Percentiles rank a stretch among this genome's conserved stretches.
These are phyloP conservation scores for Cryoendolithus antarcticus DNA, from an alignment of 2,329 filamentous ascomycete genomes.

Conservation along the genomic window DNA sequence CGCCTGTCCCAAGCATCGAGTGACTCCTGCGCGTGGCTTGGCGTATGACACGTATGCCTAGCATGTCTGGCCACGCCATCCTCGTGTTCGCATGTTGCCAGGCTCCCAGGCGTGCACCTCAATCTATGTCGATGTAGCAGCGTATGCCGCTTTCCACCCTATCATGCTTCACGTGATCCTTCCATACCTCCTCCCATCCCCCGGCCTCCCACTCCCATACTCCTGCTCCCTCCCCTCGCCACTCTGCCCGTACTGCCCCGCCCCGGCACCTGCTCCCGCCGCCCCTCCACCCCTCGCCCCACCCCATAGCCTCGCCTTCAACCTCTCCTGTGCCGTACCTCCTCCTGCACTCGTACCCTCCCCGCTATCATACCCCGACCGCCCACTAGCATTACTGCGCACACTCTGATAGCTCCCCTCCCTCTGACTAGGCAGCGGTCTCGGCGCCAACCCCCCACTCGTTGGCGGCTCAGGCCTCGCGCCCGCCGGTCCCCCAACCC, in stretches of 20 bases:
- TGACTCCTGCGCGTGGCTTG: too few species aligned
- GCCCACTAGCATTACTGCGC: slow-evolving; percentile 23
- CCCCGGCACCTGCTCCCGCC: not conserved
- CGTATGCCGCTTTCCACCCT: not conserved
- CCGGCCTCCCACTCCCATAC: slow-evolving; percentile 10
- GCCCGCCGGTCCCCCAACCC: slow-evolving; percentile 8
- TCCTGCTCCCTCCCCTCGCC: slow-evolving; percentile 1
- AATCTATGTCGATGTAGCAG: not conserved
- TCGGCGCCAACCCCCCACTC: slow-evolving; percentile 27
- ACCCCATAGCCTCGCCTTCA: slow-evolving; percentile 65
- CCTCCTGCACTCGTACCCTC: slow-evolving; percentile 27
- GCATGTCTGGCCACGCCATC: too few species aligned
- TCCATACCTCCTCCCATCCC: slow-evolving; percentile 2
- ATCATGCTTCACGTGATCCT: slow-evolving; percentile 1
- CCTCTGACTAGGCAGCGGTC: slow-evolving; percentile 60
- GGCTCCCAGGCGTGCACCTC: too few species aligned
- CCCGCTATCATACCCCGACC: slow-evolving; percentile 29
- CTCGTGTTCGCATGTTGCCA: too few species aligned
- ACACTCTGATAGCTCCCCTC: slow-evolving; percentile 60
- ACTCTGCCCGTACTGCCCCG: slow-evolving; percentile 1
- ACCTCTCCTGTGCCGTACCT: slow-evolving; percentile 62
- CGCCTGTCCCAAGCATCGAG: too few species aligned
- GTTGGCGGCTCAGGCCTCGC: slow-evolving; percentile 15
- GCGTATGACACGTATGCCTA: too few species aligned
- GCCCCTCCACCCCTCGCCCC: slow-evolving; percentile 10